phyloP scores from a whole-genome alignment of 1,139 yeast species.

The Hyphopichia fennica region DNA sequence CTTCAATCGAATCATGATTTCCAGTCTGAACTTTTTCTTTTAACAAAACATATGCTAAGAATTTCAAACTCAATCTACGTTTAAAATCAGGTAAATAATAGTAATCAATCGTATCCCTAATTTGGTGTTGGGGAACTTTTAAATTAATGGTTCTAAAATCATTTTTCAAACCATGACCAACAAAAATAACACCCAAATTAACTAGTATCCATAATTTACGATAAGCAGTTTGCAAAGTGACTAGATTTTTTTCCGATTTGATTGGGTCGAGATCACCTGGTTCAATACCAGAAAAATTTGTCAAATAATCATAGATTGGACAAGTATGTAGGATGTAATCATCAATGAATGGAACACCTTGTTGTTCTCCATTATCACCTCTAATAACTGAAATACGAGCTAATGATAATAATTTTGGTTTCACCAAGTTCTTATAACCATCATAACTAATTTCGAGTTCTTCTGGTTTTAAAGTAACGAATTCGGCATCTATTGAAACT shows the following conservation, averaged over 20 bases:
- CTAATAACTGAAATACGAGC: conserved; percentile 89
- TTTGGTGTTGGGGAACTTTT: conserved; percentile 81
- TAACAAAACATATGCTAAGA: conserved; percentile 77
- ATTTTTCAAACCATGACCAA: conserved; percentile 90
- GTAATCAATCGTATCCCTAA: conserved; percentile 84
- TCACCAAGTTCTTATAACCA: conserved; percentile 67
- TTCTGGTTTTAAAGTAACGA: conserved; percentile 81
- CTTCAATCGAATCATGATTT: conserved; percentile 96
- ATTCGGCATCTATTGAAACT: conserved; percentile 96
- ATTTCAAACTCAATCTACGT: conserved; percentile 83
- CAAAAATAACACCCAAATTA: conserved; percentile 86
- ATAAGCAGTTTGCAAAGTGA: conserved; percentile 80
- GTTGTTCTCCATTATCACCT: conserved; percentile 64
- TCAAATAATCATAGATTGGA: conserved; percentile 78
- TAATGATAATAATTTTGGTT: conserved; percentile 74
- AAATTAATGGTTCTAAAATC: conserved; percentile 93
- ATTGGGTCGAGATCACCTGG: conserved; percentile 84
- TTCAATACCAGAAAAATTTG: conserved; percentile 89
- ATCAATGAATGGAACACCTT: conserved; percentile 85
- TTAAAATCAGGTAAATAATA: conserved; percentile 69
- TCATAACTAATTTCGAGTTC: conserved; percentile 69
- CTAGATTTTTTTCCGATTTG: conserved; percentile 67
- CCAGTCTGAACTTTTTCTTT: conserved; percentile 82
- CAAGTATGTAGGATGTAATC: conserved; percentile 82
- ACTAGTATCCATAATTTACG: conserved; percentile 85